Conservation (phyloP, 768 basidiomycete genomes). For the Auricularia sp. region DNA sequence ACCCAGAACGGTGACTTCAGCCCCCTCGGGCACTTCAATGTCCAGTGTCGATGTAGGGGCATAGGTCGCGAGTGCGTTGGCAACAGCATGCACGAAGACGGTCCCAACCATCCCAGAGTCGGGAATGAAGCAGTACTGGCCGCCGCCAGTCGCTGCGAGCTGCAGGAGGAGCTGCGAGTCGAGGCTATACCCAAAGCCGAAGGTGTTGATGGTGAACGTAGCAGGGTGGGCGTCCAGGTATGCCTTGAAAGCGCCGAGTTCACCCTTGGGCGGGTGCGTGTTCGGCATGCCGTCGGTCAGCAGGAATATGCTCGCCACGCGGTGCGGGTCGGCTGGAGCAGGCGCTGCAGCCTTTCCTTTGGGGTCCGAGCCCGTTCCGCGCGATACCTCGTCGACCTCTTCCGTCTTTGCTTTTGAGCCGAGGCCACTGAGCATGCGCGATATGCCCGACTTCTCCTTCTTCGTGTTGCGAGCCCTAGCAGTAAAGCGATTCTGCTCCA, state of each 20-base stretch:
- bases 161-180: conserved; percentile 10
- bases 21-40: conserved; percentile 6
- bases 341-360: not conserved
- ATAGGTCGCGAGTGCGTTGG: conserved; percentile 11
- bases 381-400: too few relatives aligned
- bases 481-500: conserved; percentile 9
- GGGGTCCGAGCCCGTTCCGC: too few relatives aligned
- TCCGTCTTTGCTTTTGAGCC: too few relatives aligned
- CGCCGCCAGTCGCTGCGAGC: conserved; percentile 7
- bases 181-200: conserved; percentile 12
- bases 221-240: conserved; percentile 9
- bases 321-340: not conserved
- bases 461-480: not conserved
- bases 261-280: conserved; percentile 8
- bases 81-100: conserved; percentile 12
- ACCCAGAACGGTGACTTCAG: not conserved
- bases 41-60: conserved; percentile 2
- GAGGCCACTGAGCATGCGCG: too few relatives aligned
- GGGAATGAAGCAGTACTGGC: conserved; percentile 9
- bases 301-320: conserved; percentile 10
- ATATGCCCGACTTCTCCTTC: too few relatives aligned
- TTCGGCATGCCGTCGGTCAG: conserved; percentile 12
- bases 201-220: conserved; percentile 9
- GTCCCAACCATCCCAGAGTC: conserved; percentile 13
- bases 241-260: conserved; percentile 9